Evolutionary conservation across 371 early-diverging fungal species (phyloP), one percentile per base, ranked within the genome.

Genomic region (Capillidium rhysosporum): DNA sequence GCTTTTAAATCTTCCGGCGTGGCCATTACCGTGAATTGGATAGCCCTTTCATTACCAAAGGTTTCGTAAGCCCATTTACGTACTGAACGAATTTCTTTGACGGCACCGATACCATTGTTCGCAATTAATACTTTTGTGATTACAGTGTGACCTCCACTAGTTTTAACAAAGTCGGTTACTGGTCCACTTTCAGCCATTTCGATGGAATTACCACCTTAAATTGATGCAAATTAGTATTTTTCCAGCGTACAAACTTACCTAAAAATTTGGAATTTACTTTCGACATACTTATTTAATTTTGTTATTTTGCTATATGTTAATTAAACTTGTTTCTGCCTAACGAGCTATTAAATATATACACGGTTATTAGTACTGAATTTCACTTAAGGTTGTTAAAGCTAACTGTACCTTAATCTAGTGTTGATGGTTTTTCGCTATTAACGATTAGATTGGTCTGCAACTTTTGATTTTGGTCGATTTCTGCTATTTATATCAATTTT

Each of bases 51-150:
- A 61, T 92, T 80, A 49, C 97, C 96, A 75, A 98, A 97, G 14
- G 87, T 88, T 64, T 92, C 92, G 64, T 98, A 98, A 3, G 98
- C 83, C 92, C 95, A 98, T 64, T 95, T 84, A 56, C 96, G 82
- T 29, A 98, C 87, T 1, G 95, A 94, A 44, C 95, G 79, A 57
- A 98, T 96, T 72, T 92, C 97, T 68, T 98, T 98, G 65, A 97
- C 92, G 47, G 99, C 99, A 3, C 95, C 98, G 71, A 98, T 92
- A 60, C 98, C 98, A 75, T 97, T 98, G 76, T 98, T 98, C 60
- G 98, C 99, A 62, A 96, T 91, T 57, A 96, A 73, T 18, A 96
- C 82, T 59, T 80, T 82, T 23, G 78, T 78, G 61, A 89, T 89
- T 8, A 88, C 86, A 30, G 86, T 85, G 64, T 88, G 87, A 49